These are phyloP conservation scores for Oryza glumipatula DNA, from an alignment of 176 grass and related monocot species.

Conservation along the genomic window DNA sequence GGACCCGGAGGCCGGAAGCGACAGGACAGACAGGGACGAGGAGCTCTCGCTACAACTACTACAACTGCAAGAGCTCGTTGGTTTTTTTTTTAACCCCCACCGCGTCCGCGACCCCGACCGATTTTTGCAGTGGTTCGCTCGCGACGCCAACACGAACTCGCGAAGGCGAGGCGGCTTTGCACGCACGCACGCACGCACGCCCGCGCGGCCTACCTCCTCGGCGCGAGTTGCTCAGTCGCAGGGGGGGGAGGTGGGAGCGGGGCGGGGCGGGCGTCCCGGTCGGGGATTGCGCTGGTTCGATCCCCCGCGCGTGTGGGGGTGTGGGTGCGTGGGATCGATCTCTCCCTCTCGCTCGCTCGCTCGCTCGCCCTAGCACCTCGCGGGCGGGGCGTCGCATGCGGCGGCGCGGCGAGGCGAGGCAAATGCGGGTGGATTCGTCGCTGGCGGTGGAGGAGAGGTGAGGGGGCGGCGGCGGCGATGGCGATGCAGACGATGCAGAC, in stretches of 20 bases:
- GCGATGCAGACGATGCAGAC: constrained; percentile 59
- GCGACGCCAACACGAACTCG: no score
- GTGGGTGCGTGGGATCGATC: not conserved
- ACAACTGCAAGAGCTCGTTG: no score
- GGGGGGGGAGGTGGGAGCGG: not conserved
- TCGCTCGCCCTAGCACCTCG: constrained; percentile 6
- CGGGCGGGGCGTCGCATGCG: constrained; percentile 33
- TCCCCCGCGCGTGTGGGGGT: not conserved
- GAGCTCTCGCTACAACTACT: no score
- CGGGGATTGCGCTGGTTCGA: constrained; percentile 3
- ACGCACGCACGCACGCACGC: no score
- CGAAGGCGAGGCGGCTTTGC: no score
- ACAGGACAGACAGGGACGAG: not conserved
- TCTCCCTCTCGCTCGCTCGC: not conserved
- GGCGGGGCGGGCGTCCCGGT: not conserved
- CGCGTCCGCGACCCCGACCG: no score
- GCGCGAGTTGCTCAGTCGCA: not conserved
- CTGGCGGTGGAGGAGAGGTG: constrained; percentile 18
- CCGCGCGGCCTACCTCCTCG: not conserved
- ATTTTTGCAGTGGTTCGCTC: no score
- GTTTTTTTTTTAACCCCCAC: no score
- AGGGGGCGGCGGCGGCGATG: constrained; percentile 9
- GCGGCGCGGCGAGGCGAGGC: constrained; percentile 33
- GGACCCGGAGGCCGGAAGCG: not conserved
- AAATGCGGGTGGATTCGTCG: constrained; percentile 57